A percentile compares a stretch with the other conserved stretches of the same genome.
phyloP scores from a whole-genome alignment of 2,329 filamentous ascomycete species.

The Aureobasidium mangrovei region DNA sequence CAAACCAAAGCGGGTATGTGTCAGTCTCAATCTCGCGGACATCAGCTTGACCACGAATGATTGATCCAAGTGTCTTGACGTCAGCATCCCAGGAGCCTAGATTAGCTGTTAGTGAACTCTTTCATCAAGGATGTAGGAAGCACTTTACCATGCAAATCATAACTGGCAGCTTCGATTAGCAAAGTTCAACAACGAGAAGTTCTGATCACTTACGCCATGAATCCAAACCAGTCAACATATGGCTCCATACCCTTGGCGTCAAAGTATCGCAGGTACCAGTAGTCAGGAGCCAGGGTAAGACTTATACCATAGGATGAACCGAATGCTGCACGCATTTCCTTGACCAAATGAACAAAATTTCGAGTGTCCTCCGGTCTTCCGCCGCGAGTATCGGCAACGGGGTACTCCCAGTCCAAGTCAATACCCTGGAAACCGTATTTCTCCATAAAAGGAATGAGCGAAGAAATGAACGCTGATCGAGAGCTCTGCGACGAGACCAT shows the following conservation, averaged over 20 bases:
- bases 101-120: constrained; percentile 17
- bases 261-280: constrained; percentile 27
- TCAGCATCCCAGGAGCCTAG: constrained; percentile 37
- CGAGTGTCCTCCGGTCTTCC: constrained; percentile 29
- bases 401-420: constrained; percentile 21
- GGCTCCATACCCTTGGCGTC: constrained; percentile 25
- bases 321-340: constrained; percentile 19
- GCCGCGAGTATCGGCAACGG: constrained; percentile 27
- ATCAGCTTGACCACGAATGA: constrained; percentile 34
- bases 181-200: too few species aligned
- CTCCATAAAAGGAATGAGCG: constrained; percentile 13
- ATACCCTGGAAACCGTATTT: constrained; percentile 18
- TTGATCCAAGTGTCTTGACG: constrained; percentile 23
- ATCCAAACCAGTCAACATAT: constrained; percentile 32
- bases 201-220: constrained; percentile 32
- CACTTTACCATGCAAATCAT: too few species aligned
- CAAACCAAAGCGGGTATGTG: constrained; percentile 35
- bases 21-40: constrained; percentile 35
- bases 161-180: too few species aligned
- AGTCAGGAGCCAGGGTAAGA: constrained; percentile 22
- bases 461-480: background rate
- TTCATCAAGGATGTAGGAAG: too few species aligned
- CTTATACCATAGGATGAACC: constrained; percentile 23
- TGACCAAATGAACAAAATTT: constrained; percentile 32
- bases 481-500: background rate